These are phyloP conservation scores for Calonectria hawksworthii DNA, from an alignment of 2,329 filamentous ascomycete species.

Conservation along the genomic window DNA sequence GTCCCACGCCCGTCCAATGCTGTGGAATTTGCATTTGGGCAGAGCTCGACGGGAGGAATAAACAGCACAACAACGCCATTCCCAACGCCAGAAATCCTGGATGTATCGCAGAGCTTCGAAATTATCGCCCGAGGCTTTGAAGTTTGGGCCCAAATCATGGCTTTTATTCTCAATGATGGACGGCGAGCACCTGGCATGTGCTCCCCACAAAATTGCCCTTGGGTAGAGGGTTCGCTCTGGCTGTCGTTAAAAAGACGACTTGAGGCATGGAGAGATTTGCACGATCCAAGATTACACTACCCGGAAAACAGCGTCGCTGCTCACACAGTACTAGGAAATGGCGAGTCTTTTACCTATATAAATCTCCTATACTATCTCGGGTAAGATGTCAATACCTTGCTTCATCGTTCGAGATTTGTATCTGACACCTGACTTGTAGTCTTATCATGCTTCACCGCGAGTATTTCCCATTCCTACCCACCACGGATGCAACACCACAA, in stretches of 20 bases:
- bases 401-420: too few species aligned
- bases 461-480: slow-evolving; percentile 58
- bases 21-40: slow-evolving; percentile 54
- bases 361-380: slow-evolving; percentile 58
- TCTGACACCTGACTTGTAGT: slow-evolving; percentile 36
- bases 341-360: slow-evolving; percentile 55
- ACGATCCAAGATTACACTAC: slow-evolving; percentile 51
- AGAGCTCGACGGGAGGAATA: slow-evolving; percentile 23
- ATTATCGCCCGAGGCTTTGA: slow-evolving; percentile 56
- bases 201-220: slow-evolving; percentile 53
- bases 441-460: slow-evolving; percentile 56
- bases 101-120: slow-evolving; percentile 31
- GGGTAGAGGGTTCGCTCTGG: slow-evolving; percentile 53
- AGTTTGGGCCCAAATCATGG: slow-evolving; percentile 56
- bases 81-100: neutral
- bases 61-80: neutral
- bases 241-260: slow-evolving; percentile 46
- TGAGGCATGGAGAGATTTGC: slow-evolving; percentile 49
- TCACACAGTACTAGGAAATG: slow-evolving; percentile 53
- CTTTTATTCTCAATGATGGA: slow-evolving; percentile 56
- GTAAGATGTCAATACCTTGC: slow-evolving; percentile 39
- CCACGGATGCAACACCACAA: slow-evolving; percentile 46
- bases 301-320: slow-evolving; percentile 51
- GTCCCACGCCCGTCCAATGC: slow-evolving; percentile 43
- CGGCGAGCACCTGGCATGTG: slow-evolving; percentile 54